Percentiles rank a stretch among this genome's conserved stretches.
phyloP scores from a whole-genome alignment of 495 filamentous ascomycete species.

The Evansstolkia leycettana region DNA sequence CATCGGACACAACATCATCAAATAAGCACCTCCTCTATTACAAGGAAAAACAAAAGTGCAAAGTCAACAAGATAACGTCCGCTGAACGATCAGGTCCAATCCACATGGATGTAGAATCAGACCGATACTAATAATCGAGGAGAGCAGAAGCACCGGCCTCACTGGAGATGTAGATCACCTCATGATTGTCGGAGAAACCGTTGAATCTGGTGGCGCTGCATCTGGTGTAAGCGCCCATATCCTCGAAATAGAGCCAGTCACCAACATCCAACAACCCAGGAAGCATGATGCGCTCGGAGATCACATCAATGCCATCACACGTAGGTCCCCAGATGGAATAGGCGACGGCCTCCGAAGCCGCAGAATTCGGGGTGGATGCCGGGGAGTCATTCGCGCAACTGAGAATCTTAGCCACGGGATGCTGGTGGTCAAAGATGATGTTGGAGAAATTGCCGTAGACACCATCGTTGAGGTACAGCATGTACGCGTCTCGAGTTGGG shows the following conservation, averaged over 20 bases:
- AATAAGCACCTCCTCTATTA: slow-evolving; percentile 2
- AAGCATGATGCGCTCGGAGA: slow-evolving; percentile 64
- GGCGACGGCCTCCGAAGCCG: slow-evolving; percentile 30
- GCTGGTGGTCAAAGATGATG: slow-evolving; percentile 98
- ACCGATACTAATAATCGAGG: slow-evolving; percentile 40
- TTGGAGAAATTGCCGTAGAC: slow-evolving; percentile 97
- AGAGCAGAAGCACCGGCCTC: slow-evolving; percentile 77
- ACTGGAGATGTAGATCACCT: slow-evolving; percentile 87
- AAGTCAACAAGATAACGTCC: no score
- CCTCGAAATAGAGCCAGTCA: slow-evolving; percentile 96
- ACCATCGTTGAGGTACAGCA: slow-evolving; percentile 94
- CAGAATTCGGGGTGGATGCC: slow-evolving; percentile 30
- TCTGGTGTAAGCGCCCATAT: slow-evolving; percentile 98
- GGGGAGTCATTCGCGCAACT: slow-evolving; percentile 41
- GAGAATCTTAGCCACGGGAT: slow-evolving; percentile 73
- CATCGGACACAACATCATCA: not conserved
- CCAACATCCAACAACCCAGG: slow-evolving; percentile 67
- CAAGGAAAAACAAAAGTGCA: no score
- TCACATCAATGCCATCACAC: slow-evolving; percentile 93
- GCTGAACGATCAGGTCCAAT: not conserved
- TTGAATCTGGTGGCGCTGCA: slow-evolving; percentile 98
- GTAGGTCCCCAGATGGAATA: slow-evolving; percentile 99
- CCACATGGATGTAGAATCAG: no score
- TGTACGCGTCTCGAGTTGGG: slow-evolving; percentile 56
- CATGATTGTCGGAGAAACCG: slow-evolving; percentile 86